Base-by-base conservation (phyloP, 225 moss, liverwort and hornwort species). In the Bryum argenteum region DNA sequence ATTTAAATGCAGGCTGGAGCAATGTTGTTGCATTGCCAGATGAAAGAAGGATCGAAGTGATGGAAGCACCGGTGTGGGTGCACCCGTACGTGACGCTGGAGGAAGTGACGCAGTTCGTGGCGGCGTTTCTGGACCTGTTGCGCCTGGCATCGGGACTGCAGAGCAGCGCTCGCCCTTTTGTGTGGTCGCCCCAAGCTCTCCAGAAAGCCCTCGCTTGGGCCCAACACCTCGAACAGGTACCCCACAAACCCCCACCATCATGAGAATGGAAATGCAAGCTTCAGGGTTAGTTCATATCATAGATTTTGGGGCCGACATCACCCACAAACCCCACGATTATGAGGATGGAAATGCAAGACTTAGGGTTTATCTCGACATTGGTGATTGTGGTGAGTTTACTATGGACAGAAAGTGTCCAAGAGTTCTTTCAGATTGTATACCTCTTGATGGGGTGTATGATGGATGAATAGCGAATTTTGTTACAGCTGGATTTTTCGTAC, bases 131-230 rank as follows among this genome's bases (percentile, higher is more conserved):
- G 75, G 86, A 86, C 64, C 55, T 83, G 65, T 72, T 86, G 19
- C 68, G 65, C 10, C 72, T 86, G 65, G 86, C 86, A 33, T 78
- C 86, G 37, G 86, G 86, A 19, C 14, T 83, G 53, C 86, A 83
- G 77, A 82, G 82, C 69, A 70, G 67, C 54, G 85, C 67, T 1
- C 63, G 65, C 8, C 64, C 71, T n/a, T 74, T 86, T 59, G 26
- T 43, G 1, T 86, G 86, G 86, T 23, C 69, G 23, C 71, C 69
- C 8, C 65, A 24, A 17, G 44, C 65, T 16, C 58, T 86, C 18
- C 69, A 55, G 18, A 80, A 71, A 44, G 80, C 82, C 41, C 67
- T 83, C 26, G 52, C 42, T 19, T 86, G 85, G 85, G 82, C 82
- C 12, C 71, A 51, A 17, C 63, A 67, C 38, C 79, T 86, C 50